Evolutionary conservation across 1,284 basidiomycete species (phyloP), one percentile per base, ranked within the genome.

Genomic region (Anthracocystis setariae): DNA sequence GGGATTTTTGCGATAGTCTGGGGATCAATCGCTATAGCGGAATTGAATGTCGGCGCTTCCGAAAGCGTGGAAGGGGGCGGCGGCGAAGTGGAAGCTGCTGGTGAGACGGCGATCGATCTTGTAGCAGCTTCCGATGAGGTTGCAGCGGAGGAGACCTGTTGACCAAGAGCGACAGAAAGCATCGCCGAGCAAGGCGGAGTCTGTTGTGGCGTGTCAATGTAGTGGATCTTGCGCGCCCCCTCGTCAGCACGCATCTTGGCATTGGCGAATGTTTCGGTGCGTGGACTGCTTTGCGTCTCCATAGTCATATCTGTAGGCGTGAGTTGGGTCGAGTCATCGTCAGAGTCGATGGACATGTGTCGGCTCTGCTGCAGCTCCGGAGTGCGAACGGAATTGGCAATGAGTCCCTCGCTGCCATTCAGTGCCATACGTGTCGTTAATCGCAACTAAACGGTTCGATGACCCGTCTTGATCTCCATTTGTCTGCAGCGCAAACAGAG

Each of bases 311-410:
- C 60, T 0, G 52, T 43, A 29, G 69, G 69, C n/a, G 69, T 72
- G 21, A 52, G 40, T 54, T 65, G 57, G 13, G 59, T 50, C 44
- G 70, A 65, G 29, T 62, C 70, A 66, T 72, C 49, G 51, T 73
- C 70, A 39, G 70, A 73, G 15, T 68, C 70, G 12, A 59, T 60
- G 18, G 51, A 45, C 53, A 52, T 54, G 44, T 60, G 50, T 23
- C 32, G 61, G 18, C 65, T 61, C 8, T 32, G 49, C 38, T 54
- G 60, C n/a, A 73, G 53, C 21, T 73, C 70, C 2, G 70, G 70
- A 8, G 65, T 68, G 12, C 25, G 13, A 2, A 53, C 18, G 35
- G 46, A 20, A n/a, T 68, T 59, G n/a, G 42, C 46, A 46, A 23
- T 21, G 12, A 21, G 37, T 8, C 32, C 21, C 25, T 37, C 27